Base-by-base conservation (phyloP, 768 basidiomycete genomes). In the Termitomyces sp. region DNA sequence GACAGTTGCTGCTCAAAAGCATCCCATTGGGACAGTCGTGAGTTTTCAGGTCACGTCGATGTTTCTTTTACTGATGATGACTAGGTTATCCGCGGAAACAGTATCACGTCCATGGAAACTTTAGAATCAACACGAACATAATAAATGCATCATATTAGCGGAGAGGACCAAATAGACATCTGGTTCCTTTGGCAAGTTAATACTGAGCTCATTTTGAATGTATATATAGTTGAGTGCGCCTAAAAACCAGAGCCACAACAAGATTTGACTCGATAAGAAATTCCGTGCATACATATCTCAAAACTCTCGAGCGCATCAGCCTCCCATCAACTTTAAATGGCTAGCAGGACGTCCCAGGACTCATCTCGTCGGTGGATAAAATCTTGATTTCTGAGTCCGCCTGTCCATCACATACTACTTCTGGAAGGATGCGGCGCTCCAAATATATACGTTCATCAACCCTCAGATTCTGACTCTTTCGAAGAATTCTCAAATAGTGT, bases 61-160 rank as follows among this genome's bases (percentile, higher is more conserved):
- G 0, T n/a, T 53, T 42, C 38, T 62, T 56, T 54, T 26, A 57
- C 26, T 43, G 47, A 59, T 58, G 26, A 61, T 26, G 54, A 42
- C 55, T 72, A 98, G 95, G 93, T 98, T 63, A 91, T 98, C 66
- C 90, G 95, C 43, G 95, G 95, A 50, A 98, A 96, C 77, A 95
- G 92, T 58, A 93, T 98, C 46, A 93, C 93, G 54, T 93, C 92
- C 58, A 95, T 97, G 90, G 95, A 98, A 72, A 89, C 83, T 22
- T 68, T 92, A 54, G 91, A 92, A 70, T 77, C 85, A 26, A 80
- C 79, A 44, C 74, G 79, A 53, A 35, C 44, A 42, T 70, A 56
- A 48, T 57, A 33, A 53, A 50, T 49, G 47, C 35, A 6, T 30
- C 30, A 30, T 4, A 7, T 30, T 30, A 30, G 30, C 30, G 30